These are phyloP conservation scores for Psilocybe sp. DNA, from an alignment of 768 basidiomycete species.

Conservation along the genomic window DNA sequence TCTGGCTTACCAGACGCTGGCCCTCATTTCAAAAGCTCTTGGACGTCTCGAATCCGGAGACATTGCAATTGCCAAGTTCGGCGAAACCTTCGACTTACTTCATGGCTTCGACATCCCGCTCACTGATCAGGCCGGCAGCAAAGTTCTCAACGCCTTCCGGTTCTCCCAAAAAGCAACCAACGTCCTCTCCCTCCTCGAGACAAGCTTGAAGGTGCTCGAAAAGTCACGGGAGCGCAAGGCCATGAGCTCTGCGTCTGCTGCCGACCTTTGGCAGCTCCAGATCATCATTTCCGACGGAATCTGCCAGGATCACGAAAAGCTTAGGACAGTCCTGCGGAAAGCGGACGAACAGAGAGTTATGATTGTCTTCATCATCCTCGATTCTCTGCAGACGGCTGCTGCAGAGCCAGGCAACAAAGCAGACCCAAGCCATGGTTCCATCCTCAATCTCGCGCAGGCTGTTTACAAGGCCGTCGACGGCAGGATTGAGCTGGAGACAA, in stretches of 20 bases:
- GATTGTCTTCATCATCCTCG: constrained; percentile 95
- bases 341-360: constrained; percentile 90
- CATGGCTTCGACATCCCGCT: constrained; percentile 83
- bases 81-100: constrained; percentile 81
- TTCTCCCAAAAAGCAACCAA: constrained; percentile 92
- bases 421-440: constrained; percentile 58
- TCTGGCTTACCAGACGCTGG: constrained; percentile 91
- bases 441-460: constrained; percentile 90
- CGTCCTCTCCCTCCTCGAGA: constrained; percentile 78
- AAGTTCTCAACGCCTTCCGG: constrained; percentile 79
- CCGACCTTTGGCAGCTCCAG: constrained; percentile 94
- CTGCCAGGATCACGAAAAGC: constrained; percentile 89
- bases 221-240: constrained; percentile 68
- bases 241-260: constrained; percentile 58
- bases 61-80: constrained; percentile 87
- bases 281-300: constrained; percentile 99
- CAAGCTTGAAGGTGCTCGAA: constrained; percentile 71
- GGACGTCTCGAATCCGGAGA: constrained; percentile 95
- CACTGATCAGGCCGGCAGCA: constrained; percentile 76
- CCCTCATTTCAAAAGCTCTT: constrained; percentile 86
- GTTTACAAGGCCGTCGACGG: constrained; percentile 82
- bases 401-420: constrained; percentile 13
- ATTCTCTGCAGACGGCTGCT: constrained; percentile 65
- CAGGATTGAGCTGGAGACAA: constrained; percentile 81
- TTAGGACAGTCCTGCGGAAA: constrained; percentile 75